Evolutionary conservation across 1,139 yeast species (phyloP), one percentile per base, ranked within the genome.

Genomic region (Komagataea norvegica): DNA sequence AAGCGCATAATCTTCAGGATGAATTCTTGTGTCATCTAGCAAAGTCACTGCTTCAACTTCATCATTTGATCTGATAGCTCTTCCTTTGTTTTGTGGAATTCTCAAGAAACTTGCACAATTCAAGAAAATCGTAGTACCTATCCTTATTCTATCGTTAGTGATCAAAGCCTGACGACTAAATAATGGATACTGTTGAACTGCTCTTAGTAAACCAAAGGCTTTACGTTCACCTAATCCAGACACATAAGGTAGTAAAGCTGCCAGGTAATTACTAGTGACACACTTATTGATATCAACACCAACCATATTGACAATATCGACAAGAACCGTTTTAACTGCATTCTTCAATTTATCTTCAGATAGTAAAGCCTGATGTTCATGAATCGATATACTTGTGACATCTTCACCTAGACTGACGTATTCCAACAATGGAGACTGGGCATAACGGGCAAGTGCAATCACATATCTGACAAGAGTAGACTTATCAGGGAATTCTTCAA

Each of bases 161-260:
- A 93, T 83, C 51, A 91, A 72, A 46, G 89, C 63, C 76, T 84
- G 49, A 75, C 70, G 61, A 77, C 74, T 45, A 73, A 77, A 36
- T 77, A 85, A 24, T 81, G 95, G 57, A 72, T 79, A 44, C 38
- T 82, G 68, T 54, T 84, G 87, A 46, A 91, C 79, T 29, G 86
- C 85, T 59, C 89, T 86, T 33, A 89, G 61, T 46, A 93, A 70
- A 32, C 95, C 95, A 21, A 86, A 74, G 0, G 97, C 93, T 59
- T 91, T 91, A 66, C 98, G 81, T 31, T 95, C 95, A 33, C 99
- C 99, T 42, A 91, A 70, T 24, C 99, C 99, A 14, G 94, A 77
- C 40, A 91, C 75, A 57, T 73, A 93, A 27, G 79, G 93, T 45
- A 91, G 66, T 37, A 79, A 61, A 37, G 77, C 75, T 1, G 95